phyloP scores from a whole-genome alignment of 139 green algal species.

The Eudorina sp. region DNA sequence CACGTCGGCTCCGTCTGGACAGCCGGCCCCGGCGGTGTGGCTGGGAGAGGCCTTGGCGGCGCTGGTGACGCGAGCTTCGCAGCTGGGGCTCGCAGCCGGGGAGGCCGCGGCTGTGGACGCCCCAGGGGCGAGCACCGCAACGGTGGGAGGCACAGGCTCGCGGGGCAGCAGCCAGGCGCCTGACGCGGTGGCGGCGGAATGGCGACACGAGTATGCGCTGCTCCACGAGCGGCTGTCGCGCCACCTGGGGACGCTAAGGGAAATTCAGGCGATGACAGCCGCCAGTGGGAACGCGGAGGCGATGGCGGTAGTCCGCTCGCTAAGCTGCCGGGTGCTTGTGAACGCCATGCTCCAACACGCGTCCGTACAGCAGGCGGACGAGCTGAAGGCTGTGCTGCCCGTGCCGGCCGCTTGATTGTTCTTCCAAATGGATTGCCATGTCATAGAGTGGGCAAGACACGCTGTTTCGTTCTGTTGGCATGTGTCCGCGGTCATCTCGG shows the following conservation, averaged over 20 bases:
- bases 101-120: too few relatives aligned
- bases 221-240: constrained; percentile 9
- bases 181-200: background rate
- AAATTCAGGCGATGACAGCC: constrained; percentile 25
- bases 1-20: background rate
- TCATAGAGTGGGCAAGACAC: too few relatives aligned
- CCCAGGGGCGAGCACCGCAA: background rate
- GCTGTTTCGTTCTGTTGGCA: too few relatives aligned
- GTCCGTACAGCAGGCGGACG: background rate
- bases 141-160: background rate
- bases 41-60: constrained; percentile 67
- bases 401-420: background rate
- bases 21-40: constrained; percentile 53
- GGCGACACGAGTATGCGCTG: background rate
- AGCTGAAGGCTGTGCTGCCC: background rate
- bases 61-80: constrained; percentile 70
- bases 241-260: constrained; percentile 38
- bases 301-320: constrained; percentile 45
- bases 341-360: constrained; percentile 49
- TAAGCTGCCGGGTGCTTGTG: constrained; percentile 31
- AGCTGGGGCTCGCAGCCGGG: constrained; percentile 63
- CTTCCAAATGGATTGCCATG: too few relatives aligned
- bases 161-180: background rate
- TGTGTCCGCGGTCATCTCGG: too few relatives aligned
- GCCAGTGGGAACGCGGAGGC: constrained; percentile 41